Evolutionary conservation across 2,329 filamentous ascomycete species (phyloP), one percentile per base, ranked within the genome.

Genomic region (Westerdykella aurantiaca): DNA sequence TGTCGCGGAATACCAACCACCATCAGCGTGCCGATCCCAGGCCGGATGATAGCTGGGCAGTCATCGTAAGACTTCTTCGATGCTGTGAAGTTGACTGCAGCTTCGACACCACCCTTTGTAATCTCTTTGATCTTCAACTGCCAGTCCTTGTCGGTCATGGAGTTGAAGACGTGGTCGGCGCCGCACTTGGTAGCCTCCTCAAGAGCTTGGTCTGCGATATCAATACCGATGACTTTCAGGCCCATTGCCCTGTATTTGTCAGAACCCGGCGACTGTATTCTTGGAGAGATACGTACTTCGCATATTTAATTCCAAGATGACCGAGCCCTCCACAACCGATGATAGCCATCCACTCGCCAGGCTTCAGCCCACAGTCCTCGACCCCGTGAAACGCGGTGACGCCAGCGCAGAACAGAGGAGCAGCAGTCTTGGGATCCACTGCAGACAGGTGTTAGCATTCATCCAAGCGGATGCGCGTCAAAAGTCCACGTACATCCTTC

Each of bases 11-110:
- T 66, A 4, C 62, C 62, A 7, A 64, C 60, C 1, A 64, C 55
- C 62, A 66, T 66, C 10, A 64, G 50, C 10, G 60, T 46, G n/a
- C 62, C 60, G 29, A 52, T 43, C 5, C 58, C 62, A 12, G 59
- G 50, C 39, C 49, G 58, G 39, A 64, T 54, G 34, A 66, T 57
- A 6, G 55, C 50, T 4, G 62, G 62, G 38, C 56, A 57, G 33
- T 61, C 62, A 40, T 64, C 60, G 37, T 66, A 66, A 1, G 58
- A 57, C 43, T 57, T 55, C 45, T 63, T 63, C 0, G 53, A 57
- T 3, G 60, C 58, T 2, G 60, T 61, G 37, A 63, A 63, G 42
- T 63, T 63, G 1, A 63, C 58, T 9, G 56, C 59, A 5, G 60
- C 59, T 37, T 58, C 57, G 6, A 56, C 60, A 10, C 60, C 60